Base-by-base conservation (phyloP, 768 basidiomycete genomes). In the Russula sp. region DNA sequence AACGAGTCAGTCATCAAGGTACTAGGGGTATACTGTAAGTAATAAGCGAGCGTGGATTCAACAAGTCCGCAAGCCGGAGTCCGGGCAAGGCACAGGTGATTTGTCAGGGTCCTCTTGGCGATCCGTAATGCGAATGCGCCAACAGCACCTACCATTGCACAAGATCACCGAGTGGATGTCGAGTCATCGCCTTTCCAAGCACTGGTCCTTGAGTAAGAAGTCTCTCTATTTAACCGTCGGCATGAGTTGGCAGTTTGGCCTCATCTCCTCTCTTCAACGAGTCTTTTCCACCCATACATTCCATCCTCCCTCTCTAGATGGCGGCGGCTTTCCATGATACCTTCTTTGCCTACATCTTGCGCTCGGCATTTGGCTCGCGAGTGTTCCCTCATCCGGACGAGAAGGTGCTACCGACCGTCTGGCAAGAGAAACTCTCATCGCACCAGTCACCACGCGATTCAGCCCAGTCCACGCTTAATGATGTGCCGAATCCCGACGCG, bases 261-360 rank as follows among this genome's bases (percentile, higher is more conserved):
- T 7, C 61, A 53, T 63, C 14, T 3, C 25, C 35, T 51, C 49
- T 47, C 14, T n/a, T 36, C 54, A 54, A 25, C 42, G 35, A 34
- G 7, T 14, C 36, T n/a, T n/a, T 22, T 34, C 43, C 32, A 2
- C 16, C 9, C 11, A 16, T n/a, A n/a, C n/a, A n/a, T n/a, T n/a
- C n/a, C n/a, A n/a, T n/a, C n/a, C 1, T 56, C 34, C 18, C 18
- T 47, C 2, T 36, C 48, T 35, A 34, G 29, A 65, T 65, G 61
- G 18, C 65, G n/a, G 59, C 68, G 10, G 60, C 70, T 2, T 63
- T 74, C 34, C 70, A 66, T 51, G 72, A 73, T 61, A 69, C 72
- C 2, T 63, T 70, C 34, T 59, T 71, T 56, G 73, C 72, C 16
- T 69, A 73, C 58, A 53, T 68, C 41, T 60, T 74, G 57, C 71